These are phyloP conservation scores for Deinandra increscens DNA, from an alignment of 129 eudicot species.

Conservation along the genomic window DNA sequence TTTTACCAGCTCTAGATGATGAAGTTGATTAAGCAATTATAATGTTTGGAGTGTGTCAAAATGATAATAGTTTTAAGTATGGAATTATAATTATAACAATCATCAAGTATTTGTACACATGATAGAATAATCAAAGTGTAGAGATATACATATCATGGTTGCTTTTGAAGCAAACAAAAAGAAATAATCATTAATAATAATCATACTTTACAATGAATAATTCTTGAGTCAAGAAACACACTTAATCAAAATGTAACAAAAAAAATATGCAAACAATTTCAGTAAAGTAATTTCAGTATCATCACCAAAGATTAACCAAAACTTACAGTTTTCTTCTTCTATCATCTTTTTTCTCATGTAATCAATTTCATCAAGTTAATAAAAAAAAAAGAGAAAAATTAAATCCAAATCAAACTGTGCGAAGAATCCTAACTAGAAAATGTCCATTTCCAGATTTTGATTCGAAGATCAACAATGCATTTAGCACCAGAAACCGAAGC, in stretches of 20 bases:
- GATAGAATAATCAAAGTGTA: no score
- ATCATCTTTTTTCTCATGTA: constrained; percentile 14
- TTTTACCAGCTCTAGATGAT: no score
- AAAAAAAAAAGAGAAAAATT: background rate
- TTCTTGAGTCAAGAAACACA: constrained; percentile 26
- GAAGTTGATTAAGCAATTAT: no score
- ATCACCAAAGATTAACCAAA: constrained; percentile 15
- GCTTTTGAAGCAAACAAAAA: background rate
- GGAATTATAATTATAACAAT: no score
- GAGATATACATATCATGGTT: no score
- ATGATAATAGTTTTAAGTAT: no score
- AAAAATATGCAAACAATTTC: constrained; percentile 25
- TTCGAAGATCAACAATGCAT: constrained; percentile 83
- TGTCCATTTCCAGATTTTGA: constrained; percentile 92
- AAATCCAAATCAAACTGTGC: constrained; percentile 1
- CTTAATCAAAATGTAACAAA: constrained; percentile 1
- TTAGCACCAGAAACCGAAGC: constrained; percentile 52
- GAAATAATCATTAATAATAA: background rate
- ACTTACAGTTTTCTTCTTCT: constrained; percentile 20
- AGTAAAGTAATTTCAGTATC: constrained; percentile 18
- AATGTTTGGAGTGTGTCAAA: no score
- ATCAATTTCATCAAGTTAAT: constrained; percentile 18
- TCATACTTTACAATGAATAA: constrained; percentile 10
- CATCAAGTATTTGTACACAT: no score
- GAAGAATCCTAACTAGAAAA: constrained; percentile 37